Base-by-base conservation (phyloP, 441 rosid genomes). In the Breynia disticha region DNA sequence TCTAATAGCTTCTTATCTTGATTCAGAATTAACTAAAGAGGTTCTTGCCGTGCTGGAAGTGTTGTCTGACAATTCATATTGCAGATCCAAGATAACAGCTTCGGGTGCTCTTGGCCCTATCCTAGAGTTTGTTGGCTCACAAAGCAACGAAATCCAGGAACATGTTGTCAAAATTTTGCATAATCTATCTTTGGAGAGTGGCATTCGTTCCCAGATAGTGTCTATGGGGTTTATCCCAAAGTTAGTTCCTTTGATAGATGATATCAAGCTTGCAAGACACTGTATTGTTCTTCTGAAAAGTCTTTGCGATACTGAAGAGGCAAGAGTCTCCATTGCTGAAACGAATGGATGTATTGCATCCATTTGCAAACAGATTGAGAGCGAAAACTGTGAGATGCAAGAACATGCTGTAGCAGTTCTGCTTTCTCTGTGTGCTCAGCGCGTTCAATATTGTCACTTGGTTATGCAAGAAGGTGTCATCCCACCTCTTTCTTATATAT, bases 341-440 rank as follows among this genome's bases (percentile, higher is more conserved):
- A 82, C 94, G 28, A 52, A 62, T 14, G 84, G 79, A 39, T 82
- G 90, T 63, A 63, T 91, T 19, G 61, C 81, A 64, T 69, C 86
- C 19, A 57, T 87, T 19, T 82, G 79, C 55, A 69, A 72, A 15
- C 68, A 82, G 32, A 81, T 91, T 14, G 95, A 83, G 18, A 70
- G 57, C 24, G 79, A 64, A 32, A 71, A 71, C 60, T 35, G 44
- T 0, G 83, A 83, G 71, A 84, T 77, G 58, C 93, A 83, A 72
- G 98, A 91, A 54, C 77, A 75, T 11, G 87, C 86, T 20, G 75
- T 79, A 22, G 55, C 76, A 28, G 67, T 86, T 52, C 73, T 91
- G 12, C 80, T 91, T n/a, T 78, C 77, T 14, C 68, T 91, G 12
- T 91, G 98, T 72, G 77, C 87, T 35, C 79, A 85, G 55, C 64